Percentiles rank a stretch among this genome's conserved stretches.
These are phyloP conservation scores for Xylaria longipes DNA, from an alignment of 495 filamentous ascomycete genomes.

Conservation along the genomic window DNA sequence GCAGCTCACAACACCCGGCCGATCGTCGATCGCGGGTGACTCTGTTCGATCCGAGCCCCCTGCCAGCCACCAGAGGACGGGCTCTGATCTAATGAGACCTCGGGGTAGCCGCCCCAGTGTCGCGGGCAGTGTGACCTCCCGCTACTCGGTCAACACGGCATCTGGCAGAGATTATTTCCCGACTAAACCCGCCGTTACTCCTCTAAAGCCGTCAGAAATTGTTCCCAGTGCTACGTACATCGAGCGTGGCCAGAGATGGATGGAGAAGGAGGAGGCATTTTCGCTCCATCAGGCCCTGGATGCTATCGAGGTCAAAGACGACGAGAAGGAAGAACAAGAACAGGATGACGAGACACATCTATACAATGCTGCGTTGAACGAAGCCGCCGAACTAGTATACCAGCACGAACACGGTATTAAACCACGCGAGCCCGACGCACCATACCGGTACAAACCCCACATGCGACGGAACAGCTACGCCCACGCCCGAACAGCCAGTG, in stretches of 20 bases:
- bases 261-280: constrained; percentile 85
- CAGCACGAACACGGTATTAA: constrained; percentile 71
- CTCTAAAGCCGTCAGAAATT: constrained; percentile 56
- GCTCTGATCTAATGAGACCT: constrained; percentile 38
- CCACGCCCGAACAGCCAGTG: constrained; percentile 66
- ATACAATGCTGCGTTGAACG: constrained; percentile 78
- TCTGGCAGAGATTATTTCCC: constrained; percentile 54
- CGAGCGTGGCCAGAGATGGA: constrained; percentile 79
- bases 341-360: constrained; percentile 68
- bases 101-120: constrained; percentile 43
- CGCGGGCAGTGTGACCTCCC: constrained; percentile 49
- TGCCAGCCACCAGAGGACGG: constrained; percentile 44
- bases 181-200: constrained; percentile 38
- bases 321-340: constrained; percentile 32
- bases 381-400: constrained; percentile 87
- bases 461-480: constrained; percentile 66
- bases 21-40: constrained; percentile 39
- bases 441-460: constrained; percentile 69
- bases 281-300: constrained; percentile 80
- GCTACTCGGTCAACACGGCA: constrained; percentile 44
- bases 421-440: constrained; percentile 63
- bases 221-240: constrained; percentile 71
- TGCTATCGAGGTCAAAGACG: constrained; percentile 49
- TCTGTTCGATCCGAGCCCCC: constrained; percentile 52
- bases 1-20: constrained; percentile 31